A percentile compares a stretch with the other conserved stretches of the same genome.
phyloP scores from a whole-genome alignment of 1,284 basidiomycete genomes.

The Xerocomus cyaneibrunnescens region DNA sequence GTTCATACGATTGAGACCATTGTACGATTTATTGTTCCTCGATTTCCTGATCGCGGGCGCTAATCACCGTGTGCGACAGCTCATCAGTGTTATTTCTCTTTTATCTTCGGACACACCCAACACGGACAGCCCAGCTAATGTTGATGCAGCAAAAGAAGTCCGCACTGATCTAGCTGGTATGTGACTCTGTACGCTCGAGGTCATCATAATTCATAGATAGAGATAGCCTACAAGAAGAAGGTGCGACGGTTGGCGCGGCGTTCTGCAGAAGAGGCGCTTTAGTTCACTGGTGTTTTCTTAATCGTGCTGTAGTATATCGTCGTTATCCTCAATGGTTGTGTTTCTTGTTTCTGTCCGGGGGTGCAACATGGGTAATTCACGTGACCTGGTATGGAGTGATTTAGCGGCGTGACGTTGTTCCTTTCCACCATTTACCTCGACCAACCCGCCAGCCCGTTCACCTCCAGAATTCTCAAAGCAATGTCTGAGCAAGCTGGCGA shows the following conservation, averaged over 20 bases:
- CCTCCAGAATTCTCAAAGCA: conserved; percentile 3
- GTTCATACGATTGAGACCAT: conserved; percentile 98
- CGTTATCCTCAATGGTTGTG: too few relatives aligned
- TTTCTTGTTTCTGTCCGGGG: too few relatives aligned
- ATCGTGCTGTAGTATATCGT: conserved; percentile 21
- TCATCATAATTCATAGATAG: conserved; percentile 4
- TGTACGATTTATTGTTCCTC: conserved; percentile 61
- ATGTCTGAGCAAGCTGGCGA: conserved; percentile 47
- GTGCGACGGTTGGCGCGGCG: conserved; percentile 82
- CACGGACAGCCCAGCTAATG: conserved; percentile 94
- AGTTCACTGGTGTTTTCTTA: neutral
- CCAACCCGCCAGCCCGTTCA: conserved; percentile 17
- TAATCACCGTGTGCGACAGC: conserved; percentile 47
- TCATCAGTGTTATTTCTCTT: conserved; percentile 94
- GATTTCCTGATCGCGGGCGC: neutral
- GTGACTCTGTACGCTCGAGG: conserved; percentile 19
- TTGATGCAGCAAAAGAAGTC: conserved; percentile 94
- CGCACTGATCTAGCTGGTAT: conserved; percentile 69
- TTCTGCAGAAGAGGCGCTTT: conserved; percentile 82
- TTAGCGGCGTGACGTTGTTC: neutral
- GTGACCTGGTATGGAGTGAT: conserved; percentile 14
- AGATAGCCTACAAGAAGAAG: conserved; percentile 84
- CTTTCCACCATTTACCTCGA: conserved; percentile 6
- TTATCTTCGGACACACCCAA: conserved; percentile 92
- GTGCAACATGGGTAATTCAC: conserved; percentile 12